These are phyloP conservation scores for Boletus eberwhitei DNA, from an alignment of 768 basidiomycete genomes.

Conservation along the genomic window DNA sequence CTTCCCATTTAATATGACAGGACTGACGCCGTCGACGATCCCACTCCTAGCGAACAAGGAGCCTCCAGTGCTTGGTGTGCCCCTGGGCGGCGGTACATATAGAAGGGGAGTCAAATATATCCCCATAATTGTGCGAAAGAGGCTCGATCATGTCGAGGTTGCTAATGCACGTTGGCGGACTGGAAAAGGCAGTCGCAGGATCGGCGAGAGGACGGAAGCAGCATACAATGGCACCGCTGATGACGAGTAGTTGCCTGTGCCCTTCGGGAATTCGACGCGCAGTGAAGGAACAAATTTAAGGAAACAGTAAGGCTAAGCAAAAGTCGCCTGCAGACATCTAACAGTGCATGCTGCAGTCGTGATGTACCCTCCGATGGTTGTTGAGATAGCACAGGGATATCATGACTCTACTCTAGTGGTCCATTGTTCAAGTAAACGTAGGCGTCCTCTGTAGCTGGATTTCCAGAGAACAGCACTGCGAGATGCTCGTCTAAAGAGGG, in stretches of 20 bases:
- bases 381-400: background rate
- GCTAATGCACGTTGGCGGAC: conserved; percentile 77
- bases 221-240: background rate
- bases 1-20: conserved; percentile 36
- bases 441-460: conserved; percentile 69
- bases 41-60: conserved; percentile 13
- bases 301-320: conserved; percentile 18
- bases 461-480: conserved; percentile 56
- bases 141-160: conserved; percentile 67
- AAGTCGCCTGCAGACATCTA: conserved; percentile 10
- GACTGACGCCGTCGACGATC: conserved; percentile 18
- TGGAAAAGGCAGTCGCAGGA: conserved; percentile 55
- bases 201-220: conserved; percentile 32
- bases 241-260: conserved; percentile 5
- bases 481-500: conserved; percentile 53
- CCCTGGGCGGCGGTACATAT: conserved; percentile 69
- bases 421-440: conserved; percentile 68
- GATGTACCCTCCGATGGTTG: conserved; percentile 1
- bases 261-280: background rate
- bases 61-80: conserved; percentile 43
- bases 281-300: conserved; percentile 9
- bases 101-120: conserved; percentile 61
- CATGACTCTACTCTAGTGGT: conserved; percentile 24
- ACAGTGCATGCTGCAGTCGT: background rate
- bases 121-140: conserved; percentile 61